Conservation (phyloP, 441 rosid genomes). For the Viola pubescens region DNA sequence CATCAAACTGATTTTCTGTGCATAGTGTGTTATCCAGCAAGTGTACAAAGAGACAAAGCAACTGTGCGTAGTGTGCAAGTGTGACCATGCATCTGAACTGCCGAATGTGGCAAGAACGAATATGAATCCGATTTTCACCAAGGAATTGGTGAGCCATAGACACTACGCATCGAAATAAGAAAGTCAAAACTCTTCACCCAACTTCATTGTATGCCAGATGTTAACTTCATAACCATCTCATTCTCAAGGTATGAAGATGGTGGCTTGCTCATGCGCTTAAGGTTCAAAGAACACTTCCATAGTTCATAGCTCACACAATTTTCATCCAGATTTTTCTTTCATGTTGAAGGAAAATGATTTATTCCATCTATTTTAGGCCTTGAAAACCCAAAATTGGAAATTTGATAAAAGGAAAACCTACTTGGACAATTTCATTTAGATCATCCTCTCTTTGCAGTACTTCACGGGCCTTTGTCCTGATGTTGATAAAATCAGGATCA, state of each 20-base stretch:
- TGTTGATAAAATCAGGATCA: conserved; percentile 94
- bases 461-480: conserved; percentile 95
- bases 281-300: neutral
- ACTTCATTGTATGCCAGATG: neutral
- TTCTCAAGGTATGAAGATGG: neutral
- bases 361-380: neutral
- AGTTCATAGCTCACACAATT: conserved; percentile 3
- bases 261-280: neutral
- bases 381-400: neutral
- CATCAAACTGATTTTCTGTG: neutral
- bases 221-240: neutral
- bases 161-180: too few species aligned
- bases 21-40: neutral
- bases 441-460: conserved; percentile 99
- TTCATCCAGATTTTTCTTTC: conserved; percentile 3
- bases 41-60: neutral
- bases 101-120: too few species aligned
- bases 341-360: neutral
- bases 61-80: neutral
- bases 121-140: neutral
- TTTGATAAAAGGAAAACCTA: conserved; percentile 22
- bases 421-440: conserved; percentile 98
- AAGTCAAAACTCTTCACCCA: neutral
- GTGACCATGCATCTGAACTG: neutral
- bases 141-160: neutral